phyloP scores from a whole-genome alignment of 228 moss, liverwort and hornwort species.

The Sphagnum fallax region DNA sequence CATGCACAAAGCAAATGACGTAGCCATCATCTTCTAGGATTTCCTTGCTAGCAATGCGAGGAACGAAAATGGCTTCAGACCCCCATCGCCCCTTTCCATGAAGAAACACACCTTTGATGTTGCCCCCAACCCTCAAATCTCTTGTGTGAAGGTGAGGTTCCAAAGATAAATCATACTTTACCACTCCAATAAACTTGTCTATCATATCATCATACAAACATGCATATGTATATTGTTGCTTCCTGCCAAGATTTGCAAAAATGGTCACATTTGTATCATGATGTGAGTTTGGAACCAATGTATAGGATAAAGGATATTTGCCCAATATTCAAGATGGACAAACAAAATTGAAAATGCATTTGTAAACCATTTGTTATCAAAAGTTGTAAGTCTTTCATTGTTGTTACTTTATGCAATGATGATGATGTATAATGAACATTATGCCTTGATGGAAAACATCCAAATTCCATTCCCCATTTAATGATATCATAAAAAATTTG shows the following conservation, averaged over 20 bases:
- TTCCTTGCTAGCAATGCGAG: constrained; percentile 31
- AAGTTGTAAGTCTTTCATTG: too few species aligned
- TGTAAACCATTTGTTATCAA: too few species aligned
- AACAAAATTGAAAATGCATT: too few species aligned
- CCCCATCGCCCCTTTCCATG: constrained; percentile 54
- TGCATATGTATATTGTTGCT: constrained; percentile 41
- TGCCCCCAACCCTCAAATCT: constrained; percentile 46
- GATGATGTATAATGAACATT: too few species aligned
- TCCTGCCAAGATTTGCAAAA: constrained; percentile 23
- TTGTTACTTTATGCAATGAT: too few species aligned
- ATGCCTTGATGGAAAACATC: too few species aligned
- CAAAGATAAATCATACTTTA: constrained; percentile 55
- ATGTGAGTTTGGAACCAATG: too few species aligned
- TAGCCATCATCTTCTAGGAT: constrained; percentile 82
- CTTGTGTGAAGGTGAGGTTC: constrained; percentile 33
- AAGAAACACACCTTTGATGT: constrained; percentile 36
- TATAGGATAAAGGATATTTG: too few species aligned
- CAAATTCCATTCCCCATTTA: too few species aligned
- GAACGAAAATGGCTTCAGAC: constrained; percentile 67
- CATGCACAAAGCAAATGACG: constrained; percentile 60
- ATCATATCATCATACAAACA: constrained; percentile 11
- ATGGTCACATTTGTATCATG: too few species aligned
- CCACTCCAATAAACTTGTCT: constrained; percentile 30
- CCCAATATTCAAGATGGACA: too few species aligned
- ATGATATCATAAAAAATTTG: too few species aligned